These are phyloP conservation scores for Aspergillus sp. DNA, from an alignment of 2,329 filamentous ascomycete species.

Conservation along the genomic window DNA sequence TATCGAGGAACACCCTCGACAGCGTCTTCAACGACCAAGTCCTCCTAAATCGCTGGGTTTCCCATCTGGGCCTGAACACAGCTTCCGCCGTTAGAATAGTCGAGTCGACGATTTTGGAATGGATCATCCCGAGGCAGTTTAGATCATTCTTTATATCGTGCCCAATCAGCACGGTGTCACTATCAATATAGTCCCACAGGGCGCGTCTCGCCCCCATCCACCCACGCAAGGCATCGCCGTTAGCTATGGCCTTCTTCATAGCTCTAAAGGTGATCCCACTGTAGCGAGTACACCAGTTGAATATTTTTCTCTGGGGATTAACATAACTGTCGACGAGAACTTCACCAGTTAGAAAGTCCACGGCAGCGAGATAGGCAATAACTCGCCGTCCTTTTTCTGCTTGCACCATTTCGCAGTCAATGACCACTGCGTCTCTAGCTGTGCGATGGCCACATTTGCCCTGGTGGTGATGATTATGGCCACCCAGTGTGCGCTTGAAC, in stretches of 20 bases:
- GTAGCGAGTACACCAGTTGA: constrained; percentile 42
- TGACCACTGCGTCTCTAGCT: constrained; percentile 35
- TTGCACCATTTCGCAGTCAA: constrained; percentile 56
- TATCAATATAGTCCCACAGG: constrained; percentile 48
- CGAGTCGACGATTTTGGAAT: constrained; percentile 50
- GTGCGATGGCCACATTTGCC: neutral
- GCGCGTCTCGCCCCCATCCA: constrained; percentile 48
- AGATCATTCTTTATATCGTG: constrained; percentile 53
- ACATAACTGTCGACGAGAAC: constrained; percentile 50
- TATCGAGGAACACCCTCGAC: constrained; percentile 36
- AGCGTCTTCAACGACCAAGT: constrained; percentile 43
- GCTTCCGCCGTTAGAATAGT: constrained; percentile 43
- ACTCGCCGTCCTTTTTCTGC: constrained; percentile 31
- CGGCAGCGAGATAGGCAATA: constrained; percentile 42
- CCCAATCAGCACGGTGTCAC: constrained; percentile 52
- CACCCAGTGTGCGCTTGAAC: neutral
- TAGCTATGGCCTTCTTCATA: constrained; percentile 35
- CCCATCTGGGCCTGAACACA: constrained; percentile 16
- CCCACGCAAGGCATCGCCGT: constrained; percentile 39
- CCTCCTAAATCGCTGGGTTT: constrained; percentile 7
- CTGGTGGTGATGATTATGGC: no score
- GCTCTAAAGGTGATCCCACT: constrained; percentile 42
- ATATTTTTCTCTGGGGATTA: constrained; percentile 35
- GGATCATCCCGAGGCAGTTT: constrained; percentile 46
- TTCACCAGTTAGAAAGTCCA: constrained; percentile 53